Evolutionary conservation across 2,329 filamentous ascomycete genomes (phyloP).

Genomic region (Aspergillus pseudonomiae): DNA sequence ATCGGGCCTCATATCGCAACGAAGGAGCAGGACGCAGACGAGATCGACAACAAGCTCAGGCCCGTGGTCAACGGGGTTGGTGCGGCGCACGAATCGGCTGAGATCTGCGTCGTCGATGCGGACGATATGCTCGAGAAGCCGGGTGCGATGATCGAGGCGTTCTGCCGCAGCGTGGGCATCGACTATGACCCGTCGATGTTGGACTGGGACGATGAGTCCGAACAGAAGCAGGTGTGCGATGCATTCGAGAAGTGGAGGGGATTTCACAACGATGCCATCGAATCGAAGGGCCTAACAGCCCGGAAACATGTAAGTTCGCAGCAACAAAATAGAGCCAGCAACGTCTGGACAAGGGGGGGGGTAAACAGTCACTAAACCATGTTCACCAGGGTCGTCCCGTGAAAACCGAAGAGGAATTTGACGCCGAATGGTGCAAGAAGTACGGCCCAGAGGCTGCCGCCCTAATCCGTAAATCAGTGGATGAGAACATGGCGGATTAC

Average conservation of each 20-base stretch:
- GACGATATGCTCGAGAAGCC: constrained; percentile 92
- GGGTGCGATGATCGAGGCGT: constrained; percentile 71
- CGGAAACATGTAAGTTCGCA: constrained; percentile 44
- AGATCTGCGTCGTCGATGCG: constrained; percentile 87
- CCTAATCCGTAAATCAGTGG: constrained; percentile 61
- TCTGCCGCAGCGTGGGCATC: constrained; percentile 80
- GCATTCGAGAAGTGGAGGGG: constrained; percentile 97
- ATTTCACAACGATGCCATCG: constrained; percentile 93
- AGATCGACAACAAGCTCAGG: constrained; percentile 30
- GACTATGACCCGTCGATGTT: constrained; percentile 79
- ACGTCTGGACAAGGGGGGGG: background rate
- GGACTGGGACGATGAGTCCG: constrained; percentile 76
- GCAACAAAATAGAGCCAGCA: background rate
- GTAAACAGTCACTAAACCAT: constrained; percentile 14
- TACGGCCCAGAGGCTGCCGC: constrained; percentile 63
- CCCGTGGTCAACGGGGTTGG: constrained; percentile 29
- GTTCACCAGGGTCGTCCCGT: constrained; percentile 27
- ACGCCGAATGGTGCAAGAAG: constrained; percentile 63
- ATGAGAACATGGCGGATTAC: constrained; percentile 62
- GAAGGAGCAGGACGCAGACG: constrained; percentile 35
- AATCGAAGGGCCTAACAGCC: constrained; percentile 75
- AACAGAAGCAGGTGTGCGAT: constrained; percentile 67
- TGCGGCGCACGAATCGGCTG: constrained; percentile 42
- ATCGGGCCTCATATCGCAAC: constrained; percentile 69
- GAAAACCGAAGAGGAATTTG: constrained; percentile 58